Evolutionary conservation across 164 flowering plant species (phyloP).

Genomic region (Nelumbo lutea): DNA sequence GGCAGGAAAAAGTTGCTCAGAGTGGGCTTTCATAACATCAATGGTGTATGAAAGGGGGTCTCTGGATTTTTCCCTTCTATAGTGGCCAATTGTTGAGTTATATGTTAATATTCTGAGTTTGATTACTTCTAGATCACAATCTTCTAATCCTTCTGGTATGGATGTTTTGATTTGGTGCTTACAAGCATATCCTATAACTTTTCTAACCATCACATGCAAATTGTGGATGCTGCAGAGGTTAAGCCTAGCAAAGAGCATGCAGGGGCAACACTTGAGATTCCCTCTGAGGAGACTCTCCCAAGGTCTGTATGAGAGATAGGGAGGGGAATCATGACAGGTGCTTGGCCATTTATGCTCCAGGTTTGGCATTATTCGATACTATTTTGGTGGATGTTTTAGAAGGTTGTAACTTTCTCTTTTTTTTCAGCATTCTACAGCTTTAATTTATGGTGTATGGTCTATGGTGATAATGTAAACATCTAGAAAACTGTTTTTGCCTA

Average conservation of each 20-base stretch:
- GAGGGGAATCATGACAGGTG: too few relatives aligned
- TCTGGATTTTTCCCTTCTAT: background rate
- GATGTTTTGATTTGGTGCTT: background rate
- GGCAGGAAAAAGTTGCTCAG: too few relatives aligned
- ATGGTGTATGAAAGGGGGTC: background rate
- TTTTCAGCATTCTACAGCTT: too few relatives aligned
- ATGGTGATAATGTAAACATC: too few relatives aligned
- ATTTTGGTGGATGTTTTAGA: too few relatives aligned
- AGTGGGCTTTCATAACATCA: too few relatives aligned
- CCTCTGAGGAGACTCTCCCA: slow-evolving; percentile 55
- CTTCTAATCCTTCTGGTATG: background rate
- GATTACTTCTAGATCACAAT: background rate
- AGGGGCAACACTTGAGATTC: slow-evolving; percentile 67
- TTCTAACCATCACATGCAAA: slow-evolving; percentile 1
- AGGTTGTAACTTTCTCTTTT: too few relatives aligned
- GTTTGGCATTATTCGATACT: too few relatives aligned
- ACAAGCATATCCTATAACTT: background rate
- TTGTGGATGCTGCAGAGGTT: slow-evolving; percentile 44
- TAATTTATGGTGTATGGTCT: too few relatives aligned
- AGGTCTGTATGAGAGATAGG: slow-evolving; percentile 21
- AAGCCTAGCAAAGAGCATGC: slow-evolving; percentile 57
- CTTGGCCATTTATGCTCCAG: too few relatives aligned
- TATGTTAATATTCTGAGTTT: background rate
- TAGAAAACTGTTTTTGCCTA: too few relatives aligned
- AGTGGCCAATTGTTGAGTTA: background rate